Evolutionary conservation across 179 eudicot genomes (phyloP).

Genomic region (Heliamphora pulchella): DNA sequence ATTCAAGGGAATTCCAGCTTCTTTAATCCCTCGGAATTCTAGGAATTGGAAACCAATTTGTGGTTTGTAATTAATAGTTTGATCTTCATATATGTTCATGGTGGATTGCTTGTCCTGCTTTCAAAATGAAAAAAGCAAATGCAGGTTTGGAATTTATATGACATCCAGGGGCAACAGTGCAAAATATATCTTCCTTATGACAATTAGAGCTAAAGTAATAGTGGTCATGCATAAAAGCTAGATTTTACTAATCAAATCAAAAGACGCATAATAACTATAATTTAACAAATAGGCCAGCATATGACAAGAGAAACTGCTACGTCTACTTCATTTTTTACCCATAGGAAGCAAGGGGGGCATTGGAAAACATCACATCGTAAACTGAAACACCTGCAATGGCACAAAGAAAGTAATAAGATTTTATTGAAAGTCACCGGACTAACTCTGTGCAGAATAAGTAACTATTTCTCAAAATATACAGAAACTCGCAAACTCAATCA

Average conservation of each 20-base stretch:
- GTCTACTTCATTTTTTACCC: background rate
- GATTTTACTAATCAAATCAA: background rate
- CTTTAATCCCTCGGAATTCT: too few relatives aligned
- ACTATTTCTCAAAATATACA: background rate
- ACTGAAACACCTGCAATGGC: background rate
- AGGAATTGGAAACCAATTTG: too few relatives aligned
- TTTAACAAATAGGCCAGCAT: background rate
- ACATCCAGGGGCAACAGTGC: background rate
- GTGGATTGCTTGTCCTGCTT: too few relatives aligned
- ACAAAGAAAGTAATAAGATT: background rate
- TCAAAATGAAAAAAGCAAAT: background rate
- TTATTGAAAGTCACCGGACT: constrained; percentile 1
- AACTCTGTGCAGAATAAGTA: constrained; percentile 7
- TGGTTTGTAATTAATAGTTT: too few relatives aligned
- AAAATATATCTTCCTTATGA: too few relatives aligned
- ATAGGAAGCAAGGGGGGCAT: background rate
- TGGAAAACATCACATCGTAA: constrained; percentile 4
- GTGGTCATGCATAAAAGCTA: background rate
- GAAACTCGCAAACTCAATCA: background rate
- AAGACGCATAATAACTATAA: background rate
- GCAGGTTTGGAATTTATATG: background rate
- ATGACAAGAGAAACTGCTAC: background rate
- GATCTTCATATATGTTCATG: too few relatives aligned
- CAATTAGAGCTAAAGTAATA: background rate
- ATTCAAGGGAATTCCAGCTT: too few relatives aligned